Evolutionary conservation across 164 flowering plant species (phyloP), one percentile per base, ranked within the genome.

Genomic region (Vitis rupestris): DNA sequence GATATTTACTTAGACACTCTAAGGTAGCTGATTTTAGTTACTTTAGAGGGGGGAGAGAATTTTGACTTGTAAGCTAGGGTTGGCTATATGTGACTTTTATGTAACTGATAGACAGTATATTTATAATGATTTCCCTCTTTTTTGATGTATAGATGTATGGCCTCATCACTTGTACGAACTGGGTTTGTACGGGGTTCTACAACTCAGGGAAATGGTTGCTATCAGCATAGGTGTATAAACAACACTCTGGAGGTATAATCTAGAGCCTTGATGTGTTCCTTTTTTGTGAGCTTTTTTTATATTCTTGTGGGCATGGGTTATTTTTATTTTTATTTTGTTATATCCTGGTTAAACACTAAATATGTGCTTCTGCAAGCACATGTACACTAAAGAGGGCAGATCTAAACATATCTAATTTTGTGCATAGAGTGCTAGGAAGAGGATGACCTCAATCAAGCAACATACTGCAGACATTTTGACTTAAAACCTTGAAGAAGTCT

Each of bases 141-240:
- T 58, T 49, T 5, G 16, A 5, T 50, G 9, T 80, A 29, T 69
- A 95, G 99, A 85, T 96, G 99, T 73, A 96, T 96, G 99, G 84
- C 98, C 63, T 93, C 99, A 48, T 89, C 98, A 31, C 78, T 96
- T 69, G 99, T 96, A 37, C 97, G 97, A 13, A 86, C 88, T 76
- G 99, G 99, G 50, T 96, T 93, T 83, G 97, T 96, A 10, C 83
- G 99, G 47, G 99, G 98, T 66, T 91, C 99, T 12, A 81, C 78
- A 74, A 85, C 93, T 44, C 99, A 93, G 74, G 99, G 99, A 70
- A 96, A 96, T 79, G 99, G 99, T 59, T 96, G 99, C 74, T 96
- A 96, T 82, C 97, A 91, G 85, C 99, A 96, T 76, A 81, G 97
- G 72, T 96, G 99, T 80, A 67, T 81, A 70, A 89, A 93, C 78